Evolutionary conservation across 768 basidiomycete species (phyloP), one percentile per base, ranked within the genome.

Genomic region (Phlebiopsis gigantea): DNA sequence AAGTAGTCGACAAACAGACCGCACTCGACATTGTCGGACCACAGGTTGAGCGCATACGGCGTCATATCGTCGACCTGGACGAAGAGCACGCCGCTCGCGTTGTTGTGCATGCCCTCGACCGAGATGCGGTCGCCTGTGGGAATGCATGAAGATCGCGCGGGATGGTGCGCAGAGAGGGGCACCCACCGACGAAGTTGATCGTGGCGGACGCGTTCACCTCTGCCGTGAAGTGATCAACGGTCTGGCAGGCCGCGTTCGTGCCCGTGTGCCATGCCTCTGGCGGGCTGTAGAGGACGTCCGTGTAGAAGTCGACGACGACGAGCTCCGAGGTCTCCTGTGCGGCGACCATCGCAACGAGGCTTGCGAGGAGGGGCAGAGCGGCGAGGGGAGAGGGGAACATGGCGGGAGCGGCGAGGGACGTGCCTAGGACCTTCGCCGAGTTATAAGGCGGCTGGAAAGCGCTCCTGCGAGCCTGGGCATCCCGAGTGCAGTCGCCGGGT

Each of bases 351-450:
- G 26, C 21, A 28, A 30, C 17, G 47, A 48, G 28, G 26, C 6
- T 15, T 28, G 47, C 47, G 46, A 50, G 31, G 21, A 44, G 25
- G 19, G 47, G 21, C 15, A 56, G 46, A 19, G 42, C 47, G 25
- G 34, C 14, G 55, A 56, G 39, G 46, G 24, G 47, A 34, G 8
- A 34, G 42, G 51, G 39, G 51, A 53, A 56, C 55, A 56, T 56
- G 55, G 39, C 41, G 25, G 47, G 19, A 22, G 55, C 31, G 34
- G 47, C 25, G 34, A 42, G 41, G 47, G 34, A 39, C 34, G 47
- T 48, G 10, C 47, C 47, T 30, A 17, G n/a, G 28, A 21, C 12
- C 1, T 17, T 17, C 34, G 34, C 8, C 34, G 8, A 17, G 29
- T 48, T 48, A 30, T 48, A 48, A 29, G 26, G 47, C 34, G 47